Evolutionary conservation across 805 yeast species (phyloP).

Genomic region (Kurtzmaniella fragi): DNA sequence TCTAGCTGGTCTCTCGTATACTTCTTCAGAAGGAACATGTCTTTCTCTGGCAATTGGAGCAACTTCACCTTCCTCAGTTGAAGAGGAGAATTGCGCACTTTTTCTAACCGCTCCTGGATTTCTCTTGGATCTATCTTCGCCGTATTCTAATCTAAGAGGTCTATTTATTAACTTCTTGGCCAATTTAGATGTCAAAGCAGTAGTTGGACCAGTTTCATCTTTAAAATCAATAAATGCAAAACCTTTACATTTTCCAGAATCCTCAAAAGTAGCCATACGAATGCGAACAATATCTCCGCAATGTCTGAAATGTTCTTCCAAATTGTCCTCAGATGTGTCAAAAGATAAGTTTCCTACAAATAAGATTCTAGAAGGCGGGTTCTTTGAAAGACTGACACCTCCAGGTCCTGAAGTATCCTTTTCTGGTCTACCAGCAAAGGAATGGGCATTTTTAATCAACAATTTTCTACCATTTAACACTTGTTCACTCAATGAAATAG

Average conservation of each 20-base stretch:
- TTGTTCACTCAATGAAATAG: conserved; percentile 64
- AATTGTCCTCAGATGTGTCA: conserved; percentile 77
- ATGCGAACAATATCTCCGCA: conserved; percentile 83
- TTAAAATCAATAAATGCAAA: conserved; percentile 88
- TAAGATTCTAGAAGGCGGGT: conserved; percentile 83
- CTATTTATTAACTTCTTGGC: conserved; percentile 67
- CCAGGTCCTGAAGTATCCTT: conserved; percentile 34
- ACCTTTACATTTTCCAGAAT: conserved; percentile 93
- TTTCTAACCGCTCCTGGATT: conserved; percentile 39
- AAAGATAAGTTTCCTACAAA: conserved; percentile 93
- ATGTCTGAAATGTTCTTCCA: conserved; percentile 79
- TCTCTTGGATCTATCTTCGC: conserved; percentile 89
- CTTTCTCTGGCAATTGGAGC: conserved; percentile 9
- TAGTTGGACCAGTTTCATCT: conserved; percentile 75
- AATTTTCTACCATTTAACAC: conserved; percentile 79
- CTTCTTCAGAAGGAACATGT: conserved; percentile 3
- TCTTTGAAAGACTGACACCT: conserved; percentile 44
- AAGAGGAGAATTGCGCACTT: conserved; percentile 6
- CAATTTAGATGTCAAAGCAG: conserved; percentile 69
- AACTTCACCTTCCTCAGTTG: conserved; percentile 3
- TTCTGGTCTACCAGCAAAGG: conserved; percentile 83
- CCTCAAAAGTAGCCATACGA: conserved; percentile 98
- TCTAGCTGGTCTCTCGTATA: conserved; percentile 7
- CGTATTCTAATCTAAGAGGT: conserved; percentile 80
- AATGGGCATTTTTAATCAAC: conserved; percentile 73